Conservation (phyloP, 345 rosid species). For the Murraya koenigii region DNA sequence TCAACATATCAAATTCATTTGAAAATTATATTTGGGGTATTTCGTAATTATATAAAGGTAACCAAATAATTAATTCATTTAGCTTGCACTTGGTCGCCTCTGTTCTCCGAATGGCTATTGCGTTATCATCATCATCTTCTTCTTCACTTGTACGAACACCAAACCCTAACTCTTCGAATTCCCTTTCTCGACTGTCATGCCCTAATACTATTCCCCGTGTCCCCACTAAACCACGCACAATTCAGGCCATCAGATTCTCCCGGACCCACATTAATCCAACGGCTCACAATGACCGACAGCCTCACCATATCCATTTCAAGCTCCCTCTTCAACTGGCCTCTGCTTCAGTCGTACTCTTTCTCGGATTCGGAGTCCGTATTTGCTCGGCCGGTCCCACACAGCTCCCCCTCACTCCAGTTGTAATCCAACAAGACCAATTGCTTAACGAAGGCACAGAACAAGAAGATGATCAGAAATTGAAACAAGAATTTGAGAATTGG, state of each 20-base stretch:
- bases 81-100: neutral
- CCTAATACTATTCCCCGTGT: conserved; percentile 7
- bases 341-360: neutral
- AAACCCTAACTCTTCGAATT: too few species aligned
- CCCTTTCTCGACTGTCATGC: too few species aligned
- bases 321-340: neutral
- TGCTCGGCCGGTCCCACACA: conserved; percentile 41
- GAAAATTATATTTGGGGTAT: too few species aligned
- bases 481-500: conserved; percentile 65
- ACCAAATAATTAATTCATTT: neutral
- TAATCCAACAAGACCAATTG: neutral
- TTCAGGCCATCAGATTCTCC: neutral
- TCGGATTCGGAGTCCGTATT: conserved; percentile 41
- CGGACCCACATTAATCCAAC: neutral
- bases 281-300: neutral
- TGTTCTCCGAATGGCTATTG: neutral
- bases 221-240: neutral
- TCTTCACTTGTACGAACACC: too few species aligned
- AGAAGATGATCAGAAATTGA: conserved; percentile 38
- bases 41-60: too few species aligned
- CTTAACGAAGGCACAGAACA: neutral
- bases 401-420: neutral
- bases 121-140: too few species aligned
- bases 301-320: neutral
- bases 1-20: too few species aligned